Evolutionary conservation across 192 early-diverging fungal species (phyloP).

Genomic region (Dissophora ornata): DNA sequence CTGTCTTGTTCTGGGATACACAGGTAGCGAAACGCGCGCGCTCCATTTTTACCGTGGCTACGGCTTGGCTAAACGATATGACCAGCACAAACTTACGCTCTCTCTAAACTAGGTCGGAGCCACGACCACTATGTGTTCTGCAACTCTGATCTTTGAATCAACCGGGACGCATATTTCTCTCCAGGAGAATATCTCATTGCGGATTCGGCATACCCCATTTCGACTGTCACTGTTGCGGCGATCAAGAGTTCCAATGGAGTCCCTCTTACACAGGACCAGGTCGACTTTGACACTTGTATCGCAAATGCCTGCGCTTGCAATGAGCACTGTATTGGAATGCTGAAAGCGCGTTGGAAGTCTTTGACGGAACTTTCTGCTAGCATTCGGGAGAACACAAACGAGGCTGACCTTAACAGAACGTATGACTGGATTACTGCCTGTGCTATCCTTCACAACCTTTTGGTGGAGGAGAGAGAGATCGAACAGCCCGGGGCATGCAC

Average conservation of each 20-base stretch:
- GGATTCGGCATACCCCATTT: not conserved
- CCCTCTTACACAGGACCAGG: not conserved
- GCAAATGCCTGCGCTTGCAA: not conserved
- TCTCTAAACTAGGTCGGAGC: too few relatives aligned
- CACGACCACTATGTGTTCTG: not conserved
- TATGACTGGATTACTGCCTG: not conserved
- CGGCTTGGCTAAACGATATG: too few relatives aligned
- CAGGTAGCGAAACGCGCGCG: not conserved
- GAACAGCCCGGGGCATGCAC: too few relatives aligned
- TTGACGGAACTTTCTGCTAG: not conserved
- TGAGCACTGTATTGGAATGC: not conserved
- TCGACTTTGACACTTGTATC: not conserved
- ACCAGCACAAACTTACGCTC: too few relatives aligned
- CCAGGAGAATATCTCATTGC: not conserved
- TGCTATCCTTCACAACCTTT: not conserved
- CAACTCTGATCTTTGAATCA: not conserved
- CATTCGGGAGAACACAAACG: not conserved
- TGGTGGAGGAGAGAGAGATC: not conserved
- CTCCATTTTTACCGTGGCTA: too few relatives aligned
- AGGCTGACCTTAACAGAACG: not conserved
- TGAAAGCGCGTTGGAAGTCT: not conserved
- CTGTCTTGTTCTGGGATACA: not conserved
- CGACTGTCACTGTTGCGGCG: not conserved
- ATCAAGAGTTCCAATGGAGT: not conserved
- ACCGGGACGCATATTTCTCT: not conserved